Percentiles rank a stretch among this genome's conserved stretches.
Evolutionary conservation across 1,139 yeast species (phyloP).

Genomic region (Geotrichum macrosporum): DNA sequence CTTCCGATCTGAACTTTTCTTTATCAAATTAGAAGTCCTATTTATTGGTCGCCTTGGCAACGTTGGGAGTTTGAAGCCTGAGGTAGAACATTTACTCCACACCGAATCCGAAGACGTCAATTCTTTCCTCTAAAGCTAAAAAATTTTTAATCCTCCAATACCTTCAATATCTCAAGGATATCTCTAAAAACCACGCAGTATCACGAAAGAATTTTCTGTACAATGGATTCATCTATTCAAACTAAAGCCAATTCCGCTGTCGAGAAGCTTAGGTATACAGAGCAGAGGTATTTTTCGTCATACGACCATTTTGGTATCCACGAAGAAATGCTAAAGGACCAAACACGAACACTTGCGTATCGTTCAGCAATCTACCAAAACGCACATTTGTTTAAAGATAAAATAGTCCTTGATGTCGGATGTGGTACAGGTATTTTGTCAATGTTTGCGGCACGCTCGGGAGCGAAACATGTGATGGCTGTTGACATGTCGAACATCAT

Average conservation of each 20-base stretch:
- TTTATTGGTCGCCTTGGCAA: too few species aligned
- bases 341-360: constrained; percentile 86
- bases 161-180: too few species aligned
- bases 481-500: constrained; percentile 97
- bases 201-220: background rate
- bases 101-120: too few species aligned
- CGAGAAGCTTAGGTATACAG: constrained; percentile 42
- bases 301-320: constrained; percentile 98
- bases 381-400: constrained; percentile 83
- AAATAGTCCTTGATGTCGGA: constrained; percentile 95
- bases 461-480: constrained; percentile 94
- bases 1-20: too few species aligned
- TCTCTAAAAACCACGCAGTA: too few species aligned
- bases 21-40: too few species aligned
- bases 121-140: too few species aligned
- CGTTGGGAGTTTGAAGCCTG: too few species aligned
- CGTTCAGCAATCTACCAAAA: constrained; percentile 91
- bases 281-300: constrained; percentile 90
- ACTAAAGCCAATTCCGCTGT: constrained; percentile 14
- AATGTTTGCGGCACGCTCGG: constrained; percentile 98
- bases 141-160: too few species aligned
- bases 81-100: too few species aligned
- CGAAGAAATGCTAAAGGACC: constrained; percentile 97
- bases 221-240: constrained; percentile 5
- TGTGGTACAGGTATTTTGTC: constrained; percentile 97